A percentile compares a stretch with the other conserved stretches of the same genome.
Conservation (phyloP, 2,329 filamentous ascomycete genomes). For the Stagonosporopsis chrysanthemi region DNA sequence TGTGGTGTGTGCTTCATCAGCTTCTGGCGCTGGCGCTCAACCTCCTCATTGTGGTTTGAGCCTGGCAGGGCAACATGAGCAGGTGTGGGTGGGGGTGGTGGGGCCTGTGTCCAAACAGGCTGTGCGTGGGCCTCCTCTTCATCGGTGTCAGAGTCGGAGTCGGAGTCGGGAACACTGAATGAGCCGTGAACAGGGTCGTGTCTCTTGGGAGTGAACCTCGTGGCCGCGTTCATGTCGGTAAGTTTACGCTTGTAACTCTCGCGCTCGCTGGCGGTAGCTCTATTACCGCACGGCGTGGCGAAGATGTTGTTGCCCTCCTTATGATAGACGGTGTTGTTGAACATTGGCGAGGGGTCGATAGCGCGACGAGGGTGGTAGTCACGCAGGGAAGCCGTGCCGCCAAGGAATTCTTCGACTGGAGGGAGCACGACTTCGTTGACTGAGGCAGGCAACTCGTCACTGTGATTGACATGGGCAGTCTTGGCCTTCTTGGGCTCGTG, state of each 20-base stretch:
- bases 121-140: slow-evolving; percentile 40
- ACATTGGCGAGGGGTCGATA: slow-evolving; percentile 43
- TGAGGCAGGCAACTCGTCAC: slow-evolving; percentile 29
- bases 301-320: slow-evolving; percentile 41
- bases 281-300: slow-evolving; percentile 31
- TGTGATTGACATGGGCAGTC: slow-evolving; percentile 17
- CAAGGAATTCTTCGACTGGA: too few relatives aligned
- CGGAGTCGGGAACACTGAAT: slow-evolving; percentile 27
- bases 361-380: slow-evolving; percentile 44
- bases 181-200: slow-evolving; percentile 24
- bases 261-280: slow-evolving; percentile 23
- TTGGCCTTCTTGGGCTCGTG: slow-evolving; percentile 36
- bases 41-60: slow-evolving; percentile 24
- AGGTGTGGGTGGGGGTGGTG: slow-evolving; percentile 46
- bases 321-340: slow-evolving; percentile 27
- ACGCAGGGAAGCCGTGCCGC: slow-evolving; percentile 28
- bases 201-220: slow-evolving; percentile 31
- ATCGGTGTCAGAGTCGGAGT: slow-evolving; percentile 26
- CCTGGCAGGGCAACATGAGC: slow-evolving; percentile 40
- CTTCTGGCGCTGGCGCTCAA: slow-evolving; percentile 40
- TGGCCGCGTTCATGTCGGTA: slow-evolving; percentile 14
- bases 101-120: slow-evolving; percentile 44
- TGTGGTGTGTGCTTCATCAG: slow-evolving; percentile 46
- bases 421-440: slow-evolving; percentile 38
- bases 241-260: slow-evolving; percentile 22